phyloP scores from a whole-genome alignment of 225 moss, liverwort and hornwort species.

The Anthoceros angustus region DNA sequence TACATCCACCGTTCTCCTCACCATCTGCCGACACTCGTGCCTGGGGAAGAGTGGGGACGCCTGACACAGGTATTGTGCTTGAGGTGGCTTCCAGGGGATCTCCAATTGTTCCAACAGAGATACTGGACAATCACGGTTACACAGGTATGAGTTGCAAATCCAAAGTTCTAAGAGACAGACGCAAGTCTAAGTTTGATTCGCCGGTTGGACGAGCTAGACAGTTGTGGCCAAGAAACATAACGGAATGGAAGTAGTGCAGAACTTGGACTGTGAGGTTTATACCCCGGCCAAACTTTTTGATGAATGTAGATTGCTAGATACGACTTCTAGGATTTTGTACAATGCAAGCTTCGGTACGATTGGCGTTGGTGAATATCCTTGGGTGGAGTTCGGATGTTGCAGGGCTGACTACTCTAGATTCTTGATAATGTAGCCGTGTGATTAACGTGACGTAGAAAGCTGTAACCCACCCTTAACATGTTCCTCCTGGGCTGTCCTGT shows the following conservation, averaged over 20 bases:
- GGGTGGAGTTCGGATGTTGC: neutral
- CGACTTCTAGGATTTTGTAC: neutral
- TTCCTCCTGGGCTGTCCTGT: neutral
- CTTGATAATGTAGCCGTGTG: no score
- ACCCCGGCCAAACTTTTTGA: constrained; percentile 3
- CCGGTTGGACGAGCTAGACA: constrained; percentile 26
- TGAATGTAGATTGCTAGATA: neutral
- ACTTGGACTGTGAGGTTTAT: constrained; percentile 1
- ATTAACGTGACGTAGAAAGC: no score
- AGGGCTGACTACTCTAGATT: no score
- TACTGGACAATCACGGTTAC: constrained; percentile 32
- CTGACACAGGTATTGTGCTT: constrained; percentile 8
- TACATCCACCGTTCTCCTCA: constrained; percentile 5
- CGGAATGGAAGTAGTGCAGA: constrained; percentile 39
- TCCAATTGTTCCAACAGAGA: constrained; percentile 25
- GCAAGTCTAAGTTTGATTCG: constrained; percentile 40
- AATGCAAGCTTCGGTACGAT: no score
- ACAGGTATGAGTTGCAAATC: constrained; percentile 30
- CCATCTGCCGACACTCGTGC: constrained; percentile 14
- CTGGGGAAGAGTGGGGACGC: constrained; percentile 14
- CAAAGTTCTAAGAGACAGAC: constrained; percentile 24
- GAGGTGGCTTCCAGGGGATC: constrained; percentile 12
- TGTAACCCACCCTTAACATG: no score
- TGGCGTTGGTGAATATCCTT: neutral
- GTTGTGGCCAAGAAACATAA: constrained; percentile 35